Base-by-base conservation (phyloP, 805 yeast genomes). In the Metschnikowia hibisci region DNA sequence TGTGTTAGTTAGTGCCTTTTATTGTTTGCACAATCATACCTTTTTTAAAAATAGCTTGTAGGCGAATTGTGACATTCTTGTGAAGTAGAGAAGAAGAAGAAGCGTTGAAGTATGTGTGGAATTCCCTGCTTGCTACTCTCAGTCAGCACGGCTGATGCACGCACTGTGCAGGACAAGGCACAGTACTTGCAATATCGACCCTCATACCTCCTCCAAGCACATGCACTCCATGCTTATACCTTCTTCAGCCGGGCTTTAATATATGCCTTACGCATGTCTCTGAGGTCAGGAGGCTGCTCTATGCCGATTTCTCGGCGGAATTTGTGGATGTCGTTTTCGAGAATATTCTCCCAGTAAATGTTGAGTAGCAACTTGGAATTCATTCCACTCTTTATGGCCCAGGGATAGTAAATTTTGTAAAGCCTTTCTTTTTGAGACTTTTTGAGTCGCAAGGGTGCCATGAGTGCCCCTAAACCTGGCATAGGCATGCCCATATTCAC, bases 401-500 rank as follows among this genome's bases (percentile, higher is more conserved):
- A 89, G 3, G 96, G 96, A 52, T 88, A 76, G 59, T 87, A 91
- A 10, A 84, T 77, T 29, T 78, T 77, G 45, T 77, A 67, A 49
- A 91, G 72, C 39, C 90, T 69, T 43, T 74, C 65, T 45, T 81
- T 79, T 55, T 87, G 89, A 39, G 74, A 69, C 2, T 73, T 64
- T 43, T 77, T 81, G 45, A 91, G 73, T 47, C 90, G 77, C 55
- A 84, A 74, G 1, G 96, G 96, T 3, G 96, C 96, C 50, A 88
- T 77, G n/a, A 87, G 54, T 0, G 96, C 90, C 0, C 96, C 97
- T 39, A 93, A 61, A 0, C 96, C 96, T 3, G 96, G 89, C 95
- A 91, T 90, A 11, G 97, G 97, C 34, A 93, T 79, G 4, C 95
- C 95, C 46, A 91, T 77, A 61, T 93, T 91, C 57, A 93, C 84